Base-by-base conservation (phyloP, 2,329 filamentous ascomycete genomes). In the Colletotrichum truncatum region DNA sequence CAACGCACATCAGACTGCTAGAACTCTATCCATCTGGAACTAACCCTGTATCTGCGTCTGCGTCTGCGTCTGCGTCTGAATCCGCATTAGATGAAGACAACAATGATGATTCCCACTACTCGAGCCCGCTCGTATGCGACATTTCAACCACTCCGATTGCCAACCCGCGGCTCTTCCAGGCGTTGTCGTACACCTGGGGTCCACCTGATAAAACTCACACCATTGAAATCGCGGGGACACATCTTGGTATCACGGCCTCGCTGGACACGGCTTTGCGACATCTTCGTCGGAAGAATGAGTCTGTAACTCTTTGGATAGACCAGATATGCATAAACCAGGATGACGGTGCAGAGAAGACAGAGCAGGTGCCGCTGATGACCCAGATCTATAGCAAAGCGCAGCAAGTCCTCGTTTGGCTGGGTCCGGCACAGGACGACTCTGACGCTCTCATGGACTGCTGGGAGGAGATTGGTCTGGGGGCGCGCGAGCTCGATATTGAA, bases 321-420 rank as follows among this genome's bases (percentile, higher is more conserved):
- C 78, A 80, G 68, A 70, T 80, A 41, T 81, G 78, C 67, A 79
- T 81, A 59, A 78, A 81, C 59, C 78, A 80, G 62, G 70, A 72
- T 3, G 74, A 80, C 45, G 68, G 75, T 14, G 66, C 61, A 3
- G 78, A 80, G 65, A 73, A 77, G 39, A 74, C 73, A 51, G 69
- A 69, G 6, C 78, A 81, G 70, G 77, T 81, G n/a, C 69, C 69
- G 30, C 60, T 80, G 14, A 81, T 80, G 78, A 76, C 77, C 46
- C 68, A 70, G 9, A 74, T 80, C 8, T 80, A 78, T 60, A 72
- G 74, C 39, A 73, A 72, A 30, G 77, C 78, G 4, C 36, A 67
- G 3, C 72, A 69, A 21, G 72, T 78, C 7, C 61, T 78, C 26
- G 75, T 79, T 38, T 80, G 78, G 78, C 67, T 80, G 21, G 78